These are phyloP conservation scores for Paecilomyces variotii DNA, from an alignment of 2,329 filamentous ascomycete genomes.

Conservation along the genomic window DNA sequence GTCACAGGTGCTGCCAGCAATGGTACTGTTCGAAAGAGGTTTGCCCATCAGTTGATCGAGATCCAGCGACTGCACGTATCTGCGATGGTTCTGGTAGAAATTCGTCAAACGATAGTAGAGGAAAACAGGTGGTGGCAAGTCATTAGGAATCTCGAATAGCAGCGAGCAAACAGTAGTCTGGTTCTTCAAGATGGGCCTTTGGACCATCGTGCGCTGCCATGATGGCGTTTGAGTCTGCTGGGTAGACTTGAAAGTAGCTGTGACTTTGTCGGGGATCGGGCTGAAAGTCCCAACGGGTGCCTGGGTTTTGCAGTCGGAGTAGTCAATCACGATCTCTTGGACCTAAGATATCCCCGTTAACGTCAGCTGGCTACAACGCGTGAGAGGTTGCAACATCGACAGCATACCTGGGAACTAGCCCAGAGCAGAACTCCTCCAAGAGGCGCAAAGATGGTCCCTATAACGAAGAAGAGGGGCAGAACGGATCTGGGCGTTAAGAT, in stretches of 20 bases:
- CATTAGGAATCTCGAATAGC: slow-evolving; percentile 69
- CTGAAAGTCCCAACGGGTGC: slow-evolving; percentile 42
- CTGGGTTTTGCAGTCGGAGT: slow-evolving; percentile 63
- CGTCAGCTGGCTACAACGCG: not conserved
- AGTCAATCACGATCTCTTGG: slow-evolving; percentile 85
- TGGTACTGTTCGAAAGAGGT: slow-evolving; percentile 50
- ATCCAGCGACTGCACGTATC: slow-evolving; percentile 88
- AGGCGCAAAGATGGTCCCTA: slow-evolving; percentile 87
- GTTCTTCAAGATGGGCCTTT: slow-evolving; percentile 14
- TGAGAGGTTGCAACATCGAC: not conserved
- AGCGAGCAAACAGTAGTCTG: slow-evolving; percentile 61
- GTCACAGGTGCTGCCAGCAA: slow-evolving; percentile 64
- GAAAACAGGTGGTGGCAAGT: slow-evolving; percentile 72
- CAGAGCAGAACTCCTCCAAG: slow-evolving; percentile 82
- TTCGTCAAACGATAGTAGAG: slow-evolving; percentile 95
- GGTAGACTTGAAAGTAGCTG: slow-evolving; percentile 62
- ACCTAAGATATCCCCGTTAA: slow-evolving; percentile 48
- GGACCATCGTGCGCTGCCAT: slow-evolving; percentile 18
- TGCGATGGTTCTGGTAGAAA: slow-evolving; percentile 97
- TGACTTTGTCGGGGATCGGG: slow-evolving; percentile 47
- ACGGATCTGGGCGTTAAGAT: slow-evolving; percentile 94
- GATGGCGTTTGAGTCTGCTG: slow-evolving; percentile 26
- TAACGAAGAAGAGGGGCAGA: slow-evolving; percentile 79
- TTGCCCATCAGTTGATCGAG: slow-evolving; percentile 73
- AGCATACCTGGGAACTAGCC: slow-evolving; percentile 65